A percentile compares a stretch with the other conserved stretches of the same genome.
Evolutionary conservation across 805 yeast genomes (phyloP).

Genomic region (Hanseniaspora vineae): DNA sequence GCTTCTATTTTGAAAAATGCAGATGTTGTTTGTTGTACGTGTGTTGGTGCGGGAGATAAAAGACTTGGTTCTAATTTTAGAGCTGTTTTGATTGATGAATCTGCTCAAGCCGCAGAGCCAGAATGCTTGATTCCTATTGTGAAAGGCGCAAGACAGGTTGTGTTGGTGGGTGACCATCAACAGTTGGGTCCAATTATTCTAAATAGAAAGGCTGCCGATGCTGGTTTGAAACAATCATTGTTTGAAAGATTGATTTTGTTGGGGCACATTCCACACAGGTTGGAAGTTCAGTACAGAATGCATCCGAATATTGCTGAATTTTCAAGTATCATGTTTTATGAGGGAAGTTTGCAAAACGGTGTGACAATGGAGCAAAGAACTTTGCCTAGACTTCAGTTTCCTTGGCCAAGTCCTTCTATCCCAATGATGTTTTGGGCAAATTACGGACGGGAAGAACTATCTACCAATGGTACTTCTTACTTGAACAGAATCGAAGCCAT

Average conservation of each 20-base stretch:
- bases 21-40: conserved; percentile 79
- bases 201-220: conserved; percentile 68
- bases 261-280: conserved; percentile 73
- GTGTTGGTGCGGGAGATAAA: conserved; percentile 82
- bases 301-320: conserved; percentile 79
- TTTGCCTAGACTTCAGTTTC: conserved; percentile 45
- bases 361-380: conserved; percentile 66
- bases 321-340: conserved; percentile 84
- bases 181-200: conserved; percentile 88
- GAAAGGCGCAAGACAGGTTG: conserved; percentile 79
- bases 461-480: conserved; percentile 68
- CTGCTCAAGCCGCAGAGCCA: conserved; percentile 90
- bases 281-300: conserved; percentile 93
- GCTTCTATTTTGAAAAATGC: conserved; percentile 36
- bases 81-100: conserved; percentile 80
- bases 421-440: conserved; percentile 98
- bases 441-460: conserved; percentile 79
- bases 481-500: conserved; percentile 82
- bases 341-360: conserved; percentile 85
- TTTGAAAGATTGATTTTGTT: conserved; percentile 63
- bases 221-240: conserved; percentile 75
- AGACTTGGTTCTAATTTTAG: conserved; percentile 59
- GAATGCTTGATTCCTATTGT: conserved; percentile 82
- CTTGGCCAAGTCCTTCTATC: conserved; percentile 76
- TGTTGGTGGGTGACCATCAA: conserved; percentile 90